These are phyloP conservation scores for Aeminium ludgeri DNA, from an alignment of 495 filamentous ascomycete genomes.

Conservation along the genomic window DNA sequence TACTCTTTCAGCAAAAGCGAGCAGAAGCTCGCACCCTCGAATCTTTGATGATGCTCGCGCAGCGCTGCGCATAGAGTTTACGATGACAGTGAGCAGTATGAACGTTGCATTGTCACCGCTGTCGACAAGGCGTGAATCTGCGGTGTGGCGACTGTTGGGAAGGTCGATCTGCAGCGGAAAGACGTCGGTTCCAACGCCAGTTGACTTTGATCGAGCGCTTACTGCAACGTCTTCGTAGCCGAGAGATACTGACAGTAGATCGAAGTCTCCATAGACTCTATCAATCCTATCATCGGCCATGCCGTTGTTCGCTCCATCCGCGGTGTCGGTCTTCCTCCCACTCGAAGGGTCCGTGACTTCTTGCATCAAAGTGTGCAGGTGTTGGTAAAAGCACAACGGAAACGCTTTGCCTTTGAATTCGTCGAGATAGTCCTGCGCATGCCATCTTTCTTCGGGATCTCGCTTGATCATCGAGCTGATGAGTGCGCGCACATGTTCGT, in stretches of 20 bases:
- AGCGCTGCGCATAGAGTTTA: conserved; percentile 75
- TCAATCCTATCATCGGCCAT: conserved; percentile 90
- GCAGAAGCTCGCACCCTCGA: conserved; percentile 78
- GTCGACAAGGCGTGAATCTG: conserved; percentile 25
- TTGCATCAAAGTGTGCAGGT: conserved; percentile 93
- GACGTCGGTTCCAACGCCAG: conserved; percentile 20
- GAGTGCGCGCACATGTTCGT: conserved; percentile 71
- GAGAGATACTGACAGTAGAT: conserved; percentile 90
- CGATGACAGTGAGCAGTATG: conserved; percentile 77
- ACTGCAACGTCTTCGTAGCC: conserved; percentile 38
- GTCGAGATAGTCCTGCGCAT: conserved; percentile 85
- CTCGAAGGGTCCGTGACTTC: conserved; percentile 86
- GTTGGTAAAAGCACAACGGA: conserved; percentile 89
- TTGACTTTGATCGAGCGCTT: conserved; percentile 4
- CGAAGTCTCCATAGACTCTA: conserved; percentile 81
- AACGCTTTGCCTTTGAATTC: conserved; percentile 87
- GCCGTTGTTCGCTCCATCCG: conserved; percentile 47
- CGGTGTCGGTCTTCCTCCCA: conserved; percentile 46
- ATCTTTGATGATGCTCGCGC: conserved; percentile 71
- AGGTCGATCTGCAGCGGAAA: conserved; percentile 78
- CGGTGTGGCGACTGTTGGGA: conserved; percentile 59
- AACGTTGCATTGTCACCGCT: conserved; percentile 73
- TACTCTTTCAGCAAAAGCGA: conserved; percentile 79
- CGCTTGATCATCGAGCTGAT: conserved; percentile 90
- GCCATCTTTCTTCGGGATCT: conserved; percentile 78